These are phyloP conservation scores for Talaromyces wortmannii DNA, from an alignment of 495 filamentous ascomycete species.

Conservation along the genomic window DNA sequence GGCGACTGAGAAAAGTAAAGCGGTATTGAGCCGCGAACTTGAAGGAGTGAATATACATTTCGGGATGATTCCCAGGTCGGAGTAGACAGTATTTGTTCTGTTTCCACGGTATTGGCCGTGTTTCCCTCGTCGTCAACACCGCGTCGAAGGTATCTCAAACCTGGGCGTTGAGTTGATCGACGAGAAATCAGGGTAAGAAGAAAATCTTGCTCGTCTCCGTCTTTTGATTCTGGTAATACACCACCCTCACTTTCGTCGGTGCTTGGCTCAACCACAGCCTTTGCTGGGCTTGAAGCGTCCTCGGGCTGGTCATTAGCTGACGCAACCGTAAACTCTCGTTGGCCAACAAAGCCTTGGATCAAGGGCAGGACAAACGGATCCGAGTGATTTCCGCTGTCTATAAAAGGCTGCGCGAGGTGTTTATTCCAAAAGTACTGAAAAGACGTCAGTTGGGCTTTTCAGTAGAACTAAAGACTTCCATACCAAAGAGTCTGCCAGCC, in stretches of 20 bases:
- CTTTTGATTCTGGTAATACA: slow-evolving; percentile 1
- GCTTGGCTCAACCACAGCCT: background rate
- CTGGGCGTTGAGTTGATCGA: slow-evolving; percentile 74
- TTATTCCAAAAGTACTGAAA: slow-evolving; percentile 84
- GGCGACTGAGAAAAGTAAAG: slow-evolving; percentile 90
- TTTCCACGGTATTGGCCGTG: slow-evolving; percentile 87
- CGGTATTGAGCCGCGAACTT: slow-evolving; percentile 82
- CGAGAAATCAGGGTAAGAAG: slow-evolving; percentile 83
- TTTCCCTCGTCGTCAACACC: slow-evolving; percentile 84
- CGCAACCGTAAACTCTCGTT: slow-evolving; percentile 68
- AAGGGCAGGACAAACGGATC: slow-evolving; percentile 67
- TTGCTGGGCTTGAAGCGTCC: slow-evolving; percentile 1
- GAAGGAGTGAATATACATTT: slow-evolving; percentile 74
- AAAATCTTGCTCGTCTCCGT: slow-evolving; percentile 37
- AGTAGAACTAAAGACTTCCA: slow-evolving; percentile 8
- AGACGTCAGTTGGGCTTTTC: slow-evolving; percentile 9
- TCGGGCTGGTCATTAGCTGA: slow-evolving; percentile 15
- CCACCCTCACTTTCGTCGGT: slow-evolving; percentile 2
- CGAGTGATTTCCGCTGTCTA: slow-evolving; percentile 53
- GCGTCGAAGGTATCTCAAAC: slow-evolving; percentile 84
- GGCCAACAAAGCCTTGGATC: slow-evolving; percentile 93
- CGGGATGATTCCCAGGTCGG: slow-evolving; percentile 51
- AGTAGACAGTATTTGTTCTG: slow-evolving; percentile 81
- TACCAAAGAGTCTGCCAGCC: slow-evolving; percentile 67
- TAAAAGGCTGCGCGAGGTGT: slow-evolving; percentile 66